phyloP scores from a whole-genome alignment of 768 basidiomycete species.

The Trametes cubensis region DNA sequence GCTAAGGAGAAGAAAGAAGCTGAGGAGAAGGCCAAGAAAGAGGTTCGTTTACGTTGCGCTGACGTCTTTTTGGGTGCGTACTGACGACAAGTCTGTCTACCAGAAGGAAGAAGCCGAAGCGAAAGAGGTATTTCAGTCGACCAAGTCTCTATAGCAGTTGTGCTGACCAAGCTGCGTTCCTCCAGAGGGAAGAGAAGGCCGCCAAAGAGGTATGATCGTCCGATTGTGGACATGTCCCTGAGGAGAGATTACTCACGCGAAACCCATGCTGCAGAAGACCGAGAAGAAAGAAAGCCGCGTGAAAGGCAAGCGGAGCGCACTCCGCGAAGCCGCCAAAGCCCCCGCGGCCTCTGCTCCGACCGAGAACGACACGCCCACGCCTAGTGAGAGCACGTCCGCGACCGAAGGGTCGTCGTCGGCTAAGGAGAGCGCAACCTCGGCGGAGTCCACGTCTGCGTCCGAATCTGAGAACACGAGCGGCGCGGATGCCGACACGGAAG shows the following conservation, averaged over 20 bases:
- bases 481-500: constrained; percentile 75
- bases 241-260: constrained; percentile 5
- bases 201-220: constrained; percentile 26
- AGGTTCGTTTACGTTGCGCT: constrained; percentile 17
- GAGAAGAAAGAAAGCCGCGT: constrained; percentile 58
- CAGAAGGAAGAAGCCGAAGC: constrained; percentile 49
- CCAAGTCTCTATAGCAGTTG: neutral
- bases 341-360: constrained; percentile 6
- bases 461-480: constrained; percentile 55
- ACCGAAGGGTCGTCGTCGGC: constrained; percentile 25
- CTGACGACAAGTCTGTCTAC: constrained; percentile 19
- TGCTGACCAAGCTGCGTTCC: constrained; percentile 1
- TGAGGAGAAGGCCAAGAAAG: constrained; percentile 66
- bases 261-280: constrained; percentile 44
- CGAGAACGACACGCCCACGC: constrained; percentile 5
- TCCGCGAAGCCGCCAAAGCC: constrained; percentile 33
- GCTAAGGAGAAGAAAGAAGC: constrained; percentile 80
- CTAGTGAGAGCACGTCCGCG: constrained; percentile 13
- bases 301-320: constrained; percentile 54
- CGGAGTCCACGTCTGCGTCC: constrained; percentile 32
- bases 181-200: constrained; percentile 29
- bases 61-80: constrained; percentile 23
- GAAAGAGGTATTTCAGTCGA: constrained; percentile 34
- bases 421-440: constrained; percentile 22
- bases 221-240: neutral